Base-by-base conservation (phyloP, 1,139 yeast genomes). In the Fermentozyma sake region DNA sequence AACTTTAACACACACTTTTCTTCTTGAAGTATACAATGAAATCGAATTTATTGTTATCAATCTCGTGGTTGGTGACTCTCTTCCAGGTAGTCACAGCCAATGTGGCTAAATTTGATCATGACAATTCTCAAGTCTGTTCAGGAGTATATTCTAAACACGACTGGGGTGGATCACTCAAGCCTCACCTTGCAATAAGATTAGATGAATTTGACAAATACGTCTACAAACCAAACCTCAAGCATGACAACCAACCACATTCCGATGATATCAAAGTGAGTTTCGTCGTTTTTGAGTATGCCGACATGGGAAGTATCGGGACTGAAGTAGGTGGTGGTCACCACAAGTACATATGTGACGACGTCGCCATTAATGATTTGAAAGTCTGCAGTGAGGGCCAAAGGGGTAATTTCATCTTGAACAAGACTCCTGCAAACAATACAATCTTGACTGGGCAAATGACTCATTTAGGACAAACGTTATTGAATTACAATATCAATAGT, bases 141-240 rank as follows among this genome's bases (percentile, higher is more conserved):
- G 98, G 98, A 21, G 78, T 91, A 74, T 91, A 89, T 57, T 73
- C 91, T 30, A 81, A 79, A 44, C 68, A 76, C 27, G 95, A 89
- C 50, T 85, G 95, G 91, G 83, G 86, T 27, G 97, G 97, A 22
- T 67, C 72, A 20, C 53, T 58, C 8, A 73, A 68, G 33, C 89
- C 93, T 7, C 77, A 69, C 41, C 78, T 82, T 32, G 64, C 68
- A 7, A 60, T 81, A 28, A 61, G 64, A 23, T 54, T 82, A 32
- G 37, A 38, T 12, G 40, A 44, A 20, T 64, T 44, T 32, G 61
- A 56, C 20, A 45, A 48, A 32, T 58, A 65, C 28, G 55, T 60
- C 22, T 57, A 58, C 22, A 58, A 61, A 31, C 50, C 51, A 14
- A 50, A 55, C 25, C 31, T 39, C 16, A 42, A 44, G 27, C 37